phyloP scores from a whole-genome alignment of 345 rosid species.

The Orychophragmus violaceus region DNA sequence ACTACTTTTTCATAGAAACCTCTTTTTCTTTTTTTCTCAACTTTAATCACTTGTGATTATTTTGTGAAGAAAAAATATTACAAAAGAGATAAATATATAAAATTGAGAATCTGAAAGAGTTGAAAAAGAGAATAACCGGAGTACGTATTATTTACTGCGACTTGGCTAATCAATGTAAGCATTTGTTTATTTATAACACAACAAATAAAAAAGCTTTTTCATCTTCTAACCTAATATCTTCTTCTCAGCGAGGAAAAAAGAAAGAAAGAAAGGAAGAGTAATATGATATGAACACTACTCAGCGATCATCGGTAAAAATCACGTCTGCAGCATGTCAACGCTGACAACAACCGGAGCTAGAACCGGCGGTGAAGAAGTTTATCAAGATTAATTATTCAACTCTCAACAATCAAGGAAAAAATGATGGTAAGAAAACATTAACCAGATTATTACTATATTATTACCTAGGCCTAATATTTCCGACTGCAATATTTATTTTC shows the following conservation, averaged over 20 bases:
- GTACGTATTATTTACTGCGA: neutral
- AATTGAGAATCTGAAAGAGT: slow-evolving; percentile 7
- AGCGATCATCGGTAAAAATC: neutral
- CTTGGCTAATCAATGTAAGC: slow-evolving; percentile 6
- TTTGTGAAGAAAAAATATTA: neutral
- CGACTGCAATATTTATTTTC: no score
- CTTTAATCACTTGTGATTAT: neutral
- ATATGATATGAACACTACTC: neutral
- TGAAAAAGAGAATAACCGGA: neutral
- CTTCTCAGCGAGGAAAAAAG: neutral
- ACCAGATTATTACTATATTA: no score
- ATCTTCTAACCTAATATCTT: neutral
- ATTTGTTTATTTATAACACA: neutral
- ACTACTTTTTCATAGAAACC: neutral
- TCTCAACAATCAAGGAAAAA: neutral
- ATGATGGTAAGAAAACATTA: slow-evolving; percentile 8
- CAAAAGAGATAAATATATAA: neutral
- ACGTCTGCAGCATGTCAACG: slow-evolving; percentile 5
- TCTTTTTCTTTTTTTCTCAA: neutral
- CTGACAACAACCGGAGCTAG: neutral
- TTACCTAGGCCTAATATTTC: no score
- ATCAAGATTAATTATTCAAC: neutral
- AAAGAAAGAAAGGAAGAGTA: neutral
- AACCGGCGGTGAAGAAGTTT: slow-evolving; percentile 6
- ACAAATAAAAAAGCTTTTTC: neutral